Conservation (phyloP, 106 monocot genomes). For the Xerophyta viscosa region DNA sequence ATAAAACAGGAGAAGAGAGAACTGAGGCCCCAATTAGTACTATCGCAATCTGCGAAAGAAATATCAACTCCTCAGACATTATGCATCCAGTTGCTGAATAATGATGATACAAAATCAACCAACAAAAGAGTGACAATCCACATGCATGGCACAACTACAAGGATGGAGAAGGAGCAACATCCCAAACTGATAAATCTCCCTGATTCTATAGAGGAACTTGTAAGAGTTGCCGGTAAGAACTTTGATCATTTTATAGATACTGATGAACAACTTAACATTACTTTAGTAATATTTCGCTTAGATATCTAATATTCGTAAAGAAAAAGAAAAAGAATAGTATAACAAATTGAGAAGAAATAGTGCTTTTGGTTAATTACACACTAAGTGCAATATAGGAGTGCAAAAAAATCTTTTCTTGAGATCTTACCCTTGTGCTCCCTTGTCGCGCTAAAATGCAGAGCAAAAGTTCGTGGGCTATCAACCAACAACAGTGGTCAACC, state of each 20-base stretch:
- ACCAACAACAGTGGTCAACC: slow-evolving; percentile 33
- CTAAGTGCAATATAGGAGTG: background rate
- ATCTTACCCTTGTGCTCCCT: background rate
- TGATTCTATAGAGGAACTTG: slow-evolving; percentile 46
- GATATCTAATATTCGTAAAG: no score
- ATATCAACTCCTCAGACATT: background rate
- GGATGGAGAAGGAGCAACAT: slow-evolving; percentile 9
- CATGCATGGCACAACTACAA: slow-evolving; percentile 5
- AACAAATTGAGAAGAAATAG: no score
- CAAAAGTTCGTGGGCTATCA: slow-evolving; percentile 27
- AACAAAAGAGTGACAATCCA: slow-evolving; percentile 46
- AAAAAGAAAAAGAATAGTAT: no score
- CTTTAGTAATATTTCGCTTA: background rate
- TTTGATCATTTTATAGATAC: background rate
- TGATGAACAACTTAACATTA: background rate
- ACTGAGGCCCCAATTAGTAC: background rate
- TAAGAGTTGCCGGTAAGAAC: slow-evolving; percentile 37
- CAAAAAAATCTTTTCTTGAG: background rate
- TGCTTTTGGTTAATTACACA: no score
- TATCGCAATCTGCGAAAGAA: slow-evolving; percentile 1
- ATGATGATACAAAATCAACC: background rate
- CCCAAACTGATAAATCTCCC: slow-evolving; percentile 52
- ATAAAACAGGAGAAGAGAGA: background rate
- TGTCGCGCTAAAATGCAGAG: slow-evolving; percentile 18
- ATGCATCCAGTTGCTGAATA: slow-evolving; percentile 3